Conservation (phyloP, 306 rosid genomes). For the Sindora glabra region DNA sequence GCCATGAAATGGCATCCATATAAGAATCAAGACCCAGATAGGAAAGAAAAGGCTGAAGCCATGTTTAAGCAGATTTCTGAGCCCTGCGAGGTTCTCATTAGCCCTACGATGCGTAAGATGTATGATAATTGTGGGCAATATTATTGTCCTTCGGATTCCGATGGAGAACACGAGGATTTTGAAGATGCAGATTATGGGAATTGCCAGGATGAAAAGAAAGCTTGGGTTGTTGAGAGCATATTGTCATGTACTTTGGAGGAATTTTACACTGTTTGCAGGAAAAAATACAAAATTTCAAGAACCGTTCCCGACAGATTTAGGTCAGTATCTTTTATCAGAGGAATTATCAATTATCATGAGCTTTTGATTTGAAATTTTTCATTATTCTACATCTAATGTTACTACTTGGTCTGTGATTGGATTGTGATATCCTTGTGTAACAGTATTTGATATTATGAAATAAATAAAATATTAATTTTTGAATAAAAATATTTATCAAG, state of each 20-base stretch:
- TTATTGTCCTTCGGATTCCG: background rate
- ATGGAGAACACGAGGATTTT: background rate
- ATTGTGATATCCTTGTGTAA: no score
- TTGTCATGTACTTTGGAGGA: constrained; percentile 55
- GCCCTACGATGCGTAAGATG: constrained; percentile 24
- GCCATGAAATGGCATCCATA: constrained; percentile 31
- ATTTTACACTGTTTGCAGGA: constrained; percentile 51
- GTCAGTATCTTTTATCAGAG: no score
- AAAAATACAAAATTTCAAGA: constrained; percentile 51
- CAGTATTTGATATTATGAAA: no score
- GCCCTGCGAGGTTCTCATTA: constrained; percentile 17
- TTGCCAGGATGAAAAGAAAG: background rate
- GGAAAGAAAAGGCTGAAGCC: constrained; percentile 23
- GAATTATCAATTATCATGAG: no score
- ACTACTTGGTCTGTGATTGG: no score
- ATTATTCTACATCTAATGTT: no score
- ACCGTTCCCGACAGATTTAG: constrained; percentile 39
- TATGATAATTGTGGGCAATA: constrained; percentile 20
- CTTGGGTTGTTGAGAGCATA: constrained; percentile 32
- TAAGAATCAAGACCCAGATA: constrained; percentile 3
- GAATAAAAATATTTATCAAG: no score
- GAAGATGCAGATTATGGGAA: constrained; percentile 1
- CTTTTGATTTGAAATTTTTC: no score
- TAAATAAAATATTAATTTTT: no score
- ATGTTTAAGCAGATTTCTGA: constrained; percentile 21